Conservation (phyloP, 2,329 filamentous ascomycete species). For the Ceratocystis huliohia region DNA sequence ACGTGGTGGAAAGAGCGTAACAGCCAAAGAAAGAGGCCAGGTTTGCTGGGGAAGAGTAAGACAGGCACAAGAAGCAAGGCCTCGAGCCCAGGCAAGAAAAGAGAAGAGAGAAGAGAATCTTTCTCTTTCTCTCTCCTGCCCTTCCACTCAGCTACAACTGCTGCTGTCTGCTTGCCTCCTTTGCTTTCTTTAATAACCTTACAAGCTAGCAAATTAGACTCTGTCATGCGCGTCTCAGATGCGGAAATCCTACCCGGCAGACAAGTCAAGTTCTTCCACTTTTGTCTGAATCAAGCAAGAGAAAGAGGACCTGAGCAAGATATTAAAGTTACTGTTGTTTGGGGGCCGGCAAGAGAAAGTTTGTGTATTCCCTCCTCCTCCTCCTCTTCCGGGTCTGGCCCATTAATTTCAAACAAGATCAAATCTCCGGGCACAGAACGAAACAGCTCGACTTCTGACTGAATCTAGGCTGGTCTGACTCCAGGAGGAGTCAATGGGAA, state of each 20-base stretch:
- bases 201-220: not conserved
- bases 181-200: not conserved
- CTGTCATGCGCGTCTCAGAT: conserved; percentile 1
- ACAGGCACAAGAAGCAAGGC: no score
- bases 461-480: not conserved
- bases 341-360: not conserved
- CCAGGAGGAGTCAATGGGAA: not conserved
- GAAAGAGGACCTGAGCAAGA: not conserved
- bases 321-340: not conserved
- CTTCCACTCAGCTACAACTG: not conserved
- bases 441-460: not conserved
- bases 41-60: no score
- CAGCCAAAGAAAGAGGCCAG: not conserved
- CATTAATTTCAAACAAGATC: not conserved
- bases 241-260: not conserved
- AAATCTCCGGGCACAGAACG: not conserved
- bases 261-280: not conserved
- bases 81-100: not conserved
- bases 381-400: not conserved
- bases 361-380: not conserved
- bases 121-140: not conserved
- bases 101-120: not conserved
- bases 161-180: not conserved
- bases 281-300: not conserved
- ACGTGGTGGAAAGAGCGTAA: not conserved